Conservation (phyloP, 441 rosid genomes). For the Euphorbia corollata region DNA sequence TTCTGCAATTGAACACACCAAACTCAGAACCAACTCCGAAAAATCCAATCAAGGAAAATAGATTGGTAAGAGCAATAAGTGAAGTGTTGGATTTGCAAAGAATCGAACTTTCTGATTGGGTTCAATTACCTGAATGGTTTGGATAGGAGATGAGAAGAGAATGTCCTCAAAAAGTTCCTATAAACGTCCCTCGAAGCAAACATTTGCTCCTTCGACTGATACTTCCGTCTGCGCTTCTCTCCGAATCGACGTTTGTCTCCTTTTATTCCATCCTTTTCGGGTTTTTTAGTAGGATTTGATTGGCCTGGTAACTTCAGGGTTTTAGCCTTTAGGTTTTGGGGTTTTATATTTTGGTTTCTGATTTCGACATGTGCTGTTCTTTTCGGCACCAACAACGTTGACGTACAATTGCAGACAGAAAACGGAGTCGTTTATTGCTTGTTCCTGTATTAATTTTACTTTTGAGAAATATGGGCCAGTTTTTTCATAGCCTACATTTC, state of each 20-base stretch:
- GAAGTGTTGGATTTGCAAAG: not conserved
- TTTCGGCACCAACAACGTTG: not conserved
- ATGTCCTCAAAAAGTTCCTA: conserved; percentile 32
- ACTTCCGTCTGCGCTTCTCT: not conserved
- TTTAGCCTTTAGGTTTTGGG: conserved; percentile 11
- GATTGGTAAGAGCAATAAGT: not conserved
- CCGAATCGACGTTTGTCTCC: not conserved
- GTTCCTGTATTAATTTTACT: no score
- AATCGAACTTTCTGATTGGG: not conserved
- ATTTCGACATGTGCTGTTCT: not conserved
- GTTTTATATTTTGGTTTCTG: not conserved
- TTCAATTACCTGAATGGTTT: conserved; percentile 38
- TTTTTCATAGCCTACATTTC: no score
- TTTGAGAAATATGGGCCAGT: no score
- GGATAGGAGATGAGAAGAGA: conserved; percentile 44
- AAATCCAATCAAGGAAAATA: not conserved
- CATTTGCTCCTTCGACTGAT: conserved; percentile 28
- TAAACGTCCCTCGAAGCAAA: conserved; percentile 50
- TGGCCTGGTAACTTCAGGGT: conserved; percentile 14
- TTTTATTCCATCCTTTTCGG: conserved; percentile 12
- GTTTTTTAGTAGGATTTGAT: not conserved
- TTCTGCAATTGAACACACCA: conserved; percentile 29
- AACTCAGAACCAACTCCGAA: not conserved
- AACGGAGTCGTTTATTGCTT: not conserved
- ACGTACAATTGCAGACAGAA: not conserved